Conservation (phyloP, 1,139 yeast species). For the Starmera stellimalicola region DNA sequence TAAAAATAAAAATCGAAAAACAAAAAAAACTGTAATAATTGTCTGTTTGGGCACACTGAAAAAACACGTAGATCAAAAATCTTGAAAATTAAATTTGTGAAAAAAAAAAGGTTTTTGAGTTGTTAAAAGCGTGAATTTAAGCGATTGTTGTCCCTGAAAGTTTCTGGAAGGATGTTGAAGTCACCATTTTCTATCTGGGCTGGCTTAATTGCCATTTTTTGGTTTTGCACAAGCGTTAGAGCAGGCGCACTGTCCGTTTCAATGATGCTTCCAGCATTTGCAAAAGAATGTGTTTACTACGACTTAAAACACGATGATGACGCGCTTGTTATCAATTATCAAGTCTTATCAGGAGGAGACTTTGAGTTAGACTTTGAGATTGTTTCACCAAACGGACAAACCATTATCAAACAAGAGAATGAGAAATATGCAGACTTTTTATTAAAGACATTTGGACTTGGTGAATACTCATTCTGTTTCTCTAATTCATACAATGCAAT, state of each 20-base stretch:
- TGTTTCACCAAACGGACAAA: conserved; percentile 50
- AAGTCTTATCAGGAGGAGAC: conserved; percentile 56
- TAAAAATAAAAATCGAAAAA: too few species aligned
- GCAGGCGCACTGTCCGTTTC: conserved; percentile 17
- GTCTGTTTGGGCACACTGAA: too few species aligned
- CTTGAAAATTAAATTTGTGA: too few species aligned
- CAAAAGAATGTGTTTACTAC: conserved; percentile 31
- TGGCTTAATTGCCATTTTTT: background rate
- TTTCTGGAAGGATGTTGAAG: background rate
- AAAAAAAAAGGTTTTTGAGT: too few species aligned
- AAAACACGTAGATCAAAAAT: too few species aligned
- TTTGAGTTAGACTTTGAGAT: conserved; percentile 59
- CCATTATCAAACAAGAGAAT: conserved; percentile 40
- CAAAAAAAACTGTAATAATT: too few species aligned
- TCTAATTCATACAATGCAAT: conserved; percentile 56
- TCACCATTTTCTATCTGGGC: background rate
- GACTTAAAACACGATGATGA: conserved; percentile 25
- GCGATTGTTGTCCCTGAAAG: too few species aligned
- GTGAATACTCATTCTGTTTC: conserved; percentile 63
- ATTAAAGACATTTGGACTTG: conserved; percentile 41
- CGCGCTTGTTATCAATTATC: conserved; percentile 30
- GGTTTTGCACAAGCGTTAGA: background rate
- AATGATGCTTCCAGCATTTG: conserved; percentile 27
- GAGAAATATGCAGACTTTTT: conserved; percentile 53
- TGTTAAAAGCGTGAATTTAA: too few species aligned